Evolutionary conservation across 148 eudicot species (phyloP), one percentile per base, ranked within the genome.

Genomic region (Beta vulgaris): DNA sequence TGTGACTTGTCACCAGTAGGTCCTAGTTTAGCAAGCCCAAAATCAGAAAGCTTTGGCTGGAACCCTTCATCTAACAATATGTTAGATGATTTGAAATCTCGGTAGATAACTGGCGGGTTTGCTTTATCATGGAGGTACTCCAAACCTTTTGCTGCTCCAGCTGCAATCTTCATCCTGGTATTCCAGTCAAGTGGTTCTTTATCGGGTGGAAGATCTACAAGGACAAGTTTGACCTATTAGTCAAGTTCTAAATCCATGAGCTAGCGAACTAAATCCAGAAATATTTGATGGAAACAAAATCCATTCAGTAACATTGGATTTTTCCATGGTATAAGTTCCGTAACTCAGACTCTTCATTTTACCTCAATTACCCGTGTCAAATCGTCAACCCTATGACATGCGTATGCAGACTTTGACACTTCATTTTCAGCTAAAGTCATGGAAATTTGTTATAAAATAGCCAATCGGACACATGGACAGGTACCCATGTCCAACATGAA

Each of bases 1-100:
- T 90, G 97, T 4, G 97, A 90, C 83, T 92, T 92, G 80, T 92
- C 97, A 18, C 97, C 97, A 15, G 97, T 92, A 9, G 97, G 97
- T 12, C 97, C 97, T 51, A 92, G 85, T 78, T 92, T 92, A 15
- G 97, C 97, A 2, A 92, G 92, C 74, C 97, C 95, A 69, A 92
- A 92, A 78, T 90, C 95, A 9, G 97, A 92, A 35, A 92, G 92
- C 86, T 92, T 92, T 42, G 97, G 97, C 49, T 83, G 74, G 73
- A 75, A 92, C 37, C 74, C 92, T 78, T 90, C 93, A 51, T 85
- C 91, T 7, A 92, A 73, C 49, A 92, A 81, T 74, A 92, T 92
- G 87, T 92, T 92, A 36, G 97, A 92, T 49, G 97, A 92, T 78
- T 92, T 92, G 78, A 92, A 90, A 78, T 92, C 97, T 75, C 97